Evolutionary conservation across 1,284 basidiomycete genomes (phyloP), one percentile per base, ranked within the genome.

Genomic region (Ceratobasidium sp.): DNA sequence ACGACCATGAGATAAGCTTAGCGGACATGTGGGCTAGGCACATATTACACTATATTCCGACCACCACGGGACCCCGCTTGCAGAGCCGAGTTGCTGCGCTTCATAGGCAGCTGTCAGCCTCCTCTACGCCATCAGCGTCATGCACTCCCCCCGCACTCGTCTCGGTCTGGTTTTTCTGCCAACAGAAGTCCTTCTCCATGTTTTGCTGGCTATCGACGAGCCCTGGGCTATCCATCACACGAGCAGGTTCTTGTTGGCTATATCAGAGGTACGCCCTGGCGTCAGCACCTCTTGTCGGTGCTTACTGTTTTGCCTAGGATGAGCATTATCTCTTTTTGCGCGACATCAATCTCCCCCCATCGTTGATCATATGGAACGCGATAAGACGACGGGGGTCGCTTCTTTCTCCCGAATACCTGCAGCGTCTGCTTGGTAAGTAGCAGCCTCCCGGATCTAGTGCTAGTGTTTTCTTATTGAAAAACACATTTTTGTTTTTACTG

Each of bases 291-390:
- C 7, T 25, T 27, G 17, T 20, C 20, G 3, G n/a, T 8, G 22
- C 29, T 64, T 25, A 49, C 47, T 64, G 25, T 32, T 1, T 52
- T 31, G 42, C 32, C 29, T 42, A 67, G 64, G 64, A 67, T 22
- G 64, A 67, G 40, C 50, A 67, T 29, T 67, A 67, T 20, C 38
- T 67, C 22, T 54, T 40, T 45, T 40, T 67, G 27, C 64, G 64
- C 25, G 64, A 67, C 31, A 54, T 29, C 38, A 38, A 38, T 17
- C 52, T 67, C 25, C 64, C 64, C 13, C 64, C 25, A n/a, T 43
- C 64, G 50, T 52, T 67, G n/a, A 53, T 67, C 45, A 52, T 55
- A n/a, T 67, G 64, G 64, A 67, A 54, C 38, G 64, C 64, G 52
- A 67, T 67, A 29, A 53, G 31, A 42, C 50, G 64, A 29, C 38